These are phyloP conservation scores for Sporisorium iseilematis-ciliati DNA, from an alignment of 1,284 basidiomycete species.

Conservation along the genomic window DNA sequence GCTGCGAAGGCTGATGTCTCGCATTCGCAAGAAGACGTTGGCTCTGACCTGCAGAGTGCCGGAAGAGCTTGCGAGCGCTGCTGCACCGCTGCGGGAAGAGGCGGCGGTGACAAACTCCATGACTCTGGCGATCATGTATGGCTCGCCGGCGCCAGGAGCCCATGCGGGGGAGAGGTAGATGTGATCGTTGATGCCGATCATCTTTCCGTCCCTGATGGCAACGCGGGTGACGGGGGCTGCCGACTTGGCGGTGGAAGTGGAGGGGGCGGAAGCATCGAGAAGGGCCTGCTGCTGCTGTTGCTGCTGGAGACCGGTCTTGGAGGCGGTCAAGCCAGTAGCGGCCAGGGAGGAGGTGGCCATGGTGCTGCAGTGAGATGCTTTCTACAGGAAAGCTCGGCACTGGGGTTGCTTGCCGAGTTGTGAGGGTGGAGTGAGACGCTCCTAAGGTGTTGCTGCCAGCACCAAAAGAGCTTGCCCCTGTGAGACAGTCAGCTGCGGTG, in stretches of 20 bases:
- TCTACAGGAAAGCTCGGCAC: neutral
- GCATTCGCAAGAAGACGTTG: slow-evolving; percentile 92
- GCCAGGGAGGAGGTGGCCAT: slow-evolving; percentile 48
- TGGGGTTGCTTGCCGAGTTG: neutral
- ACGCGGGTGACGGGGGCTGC: slow-evolving; percentile 53
- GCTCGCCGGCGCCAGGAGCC: slow-evolving; percentile 85
- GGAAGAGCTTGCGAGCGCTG: slow-evolving; percentile 74
- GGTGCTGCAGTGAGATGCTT: neutral
- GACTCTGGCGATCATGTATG: slow-evolving; percentile 91
- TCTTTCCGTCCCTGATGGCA: slow-evolving; percentile 57
- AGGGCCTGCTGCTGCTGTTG: slow-evolving; percentile 51
- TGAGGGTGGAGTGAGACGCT: neutral
- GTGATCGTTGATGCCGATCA: slow-evolving; percentile 76
- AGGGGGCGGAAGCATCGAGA: slow-evolving; percentile 34
- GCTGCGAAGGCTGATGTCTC: slow-evolving; percentile 85
- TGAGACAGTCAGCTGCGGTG: neutral
- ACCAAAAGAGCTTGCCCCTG: neutral
- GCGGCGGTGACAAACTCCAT: slow-evolving; percentile 92
- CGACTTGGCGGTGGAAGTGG: slow-evolving; percentile 36
- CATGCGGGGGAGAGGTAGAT: slow-evolving; percentile 93
- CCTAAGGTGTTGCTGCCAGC: neutral
- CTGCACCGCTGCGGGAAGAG: slow-evolving; percentile 76
- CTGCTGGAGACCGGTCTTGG: slow-evolving; percentile 40
- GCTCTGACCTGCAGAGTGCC: slow-evolving; percentile 76
- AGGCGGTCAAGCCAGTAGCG: slow-evolving; percentile 51